Percentiles rank a stretch among this genome's conserved stretches.
Evolutionary conservation across 805 yeast species (phyloP).

Genomic region (Starmerella lactis-condensi): DNA sequence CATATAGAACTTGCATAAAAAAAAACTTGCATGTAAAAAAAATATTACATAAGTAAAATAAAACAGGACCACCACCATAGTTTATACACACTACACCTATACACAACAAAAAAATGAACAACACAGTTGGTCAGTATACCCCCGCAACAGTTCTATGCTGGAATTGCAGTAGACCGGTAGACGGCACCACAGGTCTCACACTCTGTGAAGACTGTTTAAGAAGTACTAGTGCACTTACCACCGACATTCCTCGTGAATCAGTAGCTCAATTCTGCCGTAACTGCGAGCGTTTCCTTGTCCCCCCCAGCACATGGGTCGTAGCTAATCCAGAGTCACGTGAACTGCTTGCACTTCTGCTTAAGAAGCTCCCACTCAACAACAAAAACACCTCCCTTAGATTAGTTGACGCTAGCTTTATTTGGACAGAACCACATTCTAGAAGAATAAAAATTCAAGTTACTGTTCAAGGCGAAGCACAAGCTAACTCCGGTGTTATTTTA

Average conservation of each 20-base stretch:
- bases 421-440: conserved; percentile 97
- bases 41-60: neutral
- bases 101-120: no score
- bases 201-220: conserved; percentile 97
- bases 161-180: conserved; percentile 97
- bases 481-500: conserved; percentile 50
- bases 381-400: conserved; percentile 57
- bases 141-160: conserved; percentile 84
- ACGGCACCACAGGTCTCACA: conserved; percentile 75
- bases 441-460: conserved; percentile 74
- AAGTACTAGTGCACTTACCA: conserved; percentile 80
- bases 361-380: conserved; percentile 46
- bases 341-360: conserved; percentile 70
- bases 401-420: conserved; percentile 79
- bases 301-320: conserved; percentile 82
- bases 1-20: neutral
- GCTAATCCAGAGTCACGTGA: conserved; percentile 88
- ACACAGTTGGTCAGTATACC: conserved; percentile 10
- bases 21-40: neutral
- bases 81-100: no score
- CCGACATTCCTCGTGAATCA: conserved; percentile 84
- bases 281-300: conserved; percentile 89
- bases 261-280: conserved; percentile 77
- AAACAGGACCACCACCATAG: no score
- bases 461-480: conserved; percentile 88